Evolutionary conservation across 1,284 basidiomycete species (phyloP).

Genomic region (Cryptococcus floricola): DNA sequence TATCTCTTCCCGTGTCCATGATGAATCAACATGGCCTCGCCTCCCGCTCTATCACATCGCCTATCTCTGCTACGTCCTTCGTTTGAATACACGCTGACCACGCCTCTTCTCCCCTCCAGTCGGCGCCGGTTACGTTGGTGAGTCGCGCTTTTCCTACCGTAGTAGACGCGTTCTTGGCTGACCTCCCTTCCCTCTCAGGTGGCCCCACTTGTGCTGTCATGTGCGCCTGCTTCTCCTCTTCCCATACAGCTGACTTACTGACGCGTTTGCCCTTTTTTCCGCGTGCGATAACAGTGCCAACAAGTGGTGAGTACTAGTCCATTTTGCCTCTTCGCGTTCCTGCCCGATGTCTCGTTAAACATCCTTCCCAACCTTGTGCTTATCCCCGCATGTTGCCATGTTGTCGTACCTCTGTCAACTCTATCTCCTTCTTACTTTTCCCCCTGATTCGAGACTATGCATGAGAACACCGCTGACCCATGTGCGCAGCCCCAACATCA

Average conservation of each 20-base stretch:
- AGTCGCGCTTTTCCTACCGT: slow-evolving; percentile 40
- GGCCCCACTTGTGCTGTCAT: slow-evolving; percentile 94
- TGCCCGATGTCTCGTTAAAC: not conserved
- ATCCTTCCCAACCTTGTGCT: not conserved
- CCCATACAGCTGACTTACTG: slow-evolving; percentile 1
- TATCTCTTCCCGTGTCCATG: slow-evolving; percentile 13
- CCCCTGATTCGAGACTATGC: not conserved
- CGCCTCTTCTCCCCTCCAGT: slow-evolving; percentile 53
- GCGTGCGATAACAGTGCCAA: slow-evolving; percentile 20
- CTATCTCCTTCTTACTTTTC: not conserved
- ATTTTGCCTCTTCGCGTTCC: not conserved
- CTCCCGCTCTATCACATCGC: not conserved
- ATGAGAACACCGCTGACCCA: slow-evolving; percentile 3
- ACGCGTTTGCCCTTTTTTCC: slow-evolving; percentile 2
- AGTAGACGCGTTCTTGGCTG: slow-evolving; percentile 11
- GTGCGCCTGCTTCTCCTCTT: slow-evolving; percentile 16
- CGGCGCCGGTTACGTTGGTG: slow-evolving; percentile 94
- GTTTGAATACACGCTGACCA: slow-evolving; percentile 11
- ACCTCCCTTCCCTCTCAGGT: slow-evolving; percentile 53
- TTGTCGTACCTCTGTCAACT: not conserved
- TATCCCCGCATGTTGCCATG: no score
- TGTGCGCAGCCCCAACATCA: slow-evolving; percentile 69
- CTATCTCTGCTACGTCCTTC: not conserved
- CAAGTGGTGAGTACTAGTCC: slow-evolving; percentile 33
- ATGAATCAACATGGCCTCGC: not conserved